A percentile compares a stretch with the other conserved stretches of the same genome.
phyloP scores from a whole-genome alignment of 2,329 filamentous ascomycete species.

The Fusarium buxicola region DNA sequence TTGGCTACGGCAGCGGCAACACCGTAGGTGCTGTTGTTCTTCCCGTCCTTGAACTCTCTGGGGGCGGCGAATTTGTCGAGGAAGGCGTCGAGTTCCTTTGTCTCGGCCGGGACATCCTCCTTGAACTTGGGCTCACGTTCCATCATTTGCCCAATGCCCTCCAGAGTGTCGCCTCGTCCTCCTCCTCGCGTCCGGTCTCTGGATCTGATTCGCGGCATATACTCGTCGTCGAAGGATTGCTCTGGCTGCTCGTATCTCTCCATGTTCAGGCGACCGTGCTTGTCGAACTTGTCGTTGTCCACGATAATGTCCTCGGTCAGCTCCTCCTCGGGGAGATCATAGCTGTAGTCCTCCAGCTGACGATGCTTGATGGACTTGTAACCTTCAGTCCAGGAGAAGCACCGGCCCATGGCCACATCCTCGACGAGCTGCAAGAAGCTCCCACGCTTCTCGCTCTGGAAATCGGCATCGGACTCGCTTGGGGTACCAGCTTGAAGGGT shows the following conservation, averaged over 20 bases:
- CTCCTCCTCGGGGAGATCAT: conserved; percentile 43
- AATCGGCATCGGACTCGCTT: background rate
- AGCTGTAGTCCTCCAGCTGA: conserved; percentile 44
- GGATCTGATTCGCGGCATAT: background rate
- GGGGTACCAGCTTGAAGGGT: conserved; percentile 50
- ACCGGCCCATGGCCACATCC: conserved; percentile 46
- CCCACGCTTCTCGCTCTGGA: conserved; percentile 10
- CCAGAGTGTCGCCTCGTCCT: background rate
- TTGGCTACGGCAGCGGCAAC: background rate
- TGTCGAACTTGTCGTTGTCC: conserved; percentile 28
- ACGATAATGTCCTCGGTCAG: conserved; percentile 43
- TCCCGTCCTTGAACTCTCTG: background rate
- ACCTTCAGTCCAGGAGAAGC: conserved; percentile 53
- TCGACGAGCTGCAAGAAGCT: conserved; percentile 47
- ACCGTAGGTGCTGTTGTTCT: background rate
- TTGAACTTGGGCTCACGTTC: background rate
- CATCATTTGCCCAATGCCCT: conserved; percentile 12
- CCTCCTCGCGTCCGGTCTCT: background rate
- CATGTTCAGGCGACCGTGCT: conserved; percentile 18
- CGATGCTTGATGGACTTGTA: conserved; percentile 43
- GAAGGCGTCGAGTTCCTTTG: conserved; percentile 7
- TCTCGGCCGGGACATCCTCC: background rate
- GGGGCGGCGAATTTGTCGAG: conserved; percentile 1
- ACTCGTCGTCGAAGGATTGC: background rate
- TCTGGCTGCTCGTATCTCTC: conserved; percentile 6